phyloP scores from a whole-genome alignment of 257 asterid genomes.

The Pogostemon cablin region DNA sequence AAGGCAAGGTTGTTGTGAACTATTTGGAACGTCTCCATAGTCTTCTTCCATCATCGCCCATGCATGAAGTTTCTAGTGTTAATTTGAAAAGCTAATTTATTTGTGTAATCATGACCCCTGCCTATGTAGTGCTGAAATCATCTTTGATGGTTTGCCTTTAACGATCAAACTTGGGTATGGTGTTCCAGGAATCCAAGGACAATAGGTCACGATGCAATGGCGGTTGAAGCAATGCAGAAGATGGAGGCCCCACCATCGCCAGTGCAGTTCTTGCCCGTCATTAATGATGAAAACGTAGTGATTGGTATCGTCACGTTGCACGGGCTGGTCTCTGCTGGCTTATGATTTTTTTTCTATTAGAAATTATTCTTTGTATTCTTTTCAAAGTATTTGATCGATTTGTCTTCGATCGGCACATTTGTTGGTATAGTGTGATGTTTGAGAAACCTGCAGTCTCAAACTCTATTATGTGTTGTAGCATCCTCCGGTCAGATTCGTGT shows the following conservation, averaged over 20 bases:
- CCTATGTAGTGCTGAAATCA: too few species aligned
- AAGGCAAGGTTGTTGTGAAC: neutral
- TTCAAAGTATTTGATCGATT: neutral
- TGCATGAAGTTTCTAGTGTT: neutral
- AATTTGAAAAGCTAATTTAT: neutral
- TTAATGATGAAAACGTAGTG: conserved; percentile 57
- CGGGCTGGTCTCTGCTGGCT: conserved; percentile 65
- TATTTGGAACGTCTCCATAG: neutral
- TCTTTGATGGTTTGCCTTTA: neutral
- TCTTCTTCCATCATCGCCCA: neutral
- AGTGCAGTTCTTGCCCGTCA: conserved; percentile 90
- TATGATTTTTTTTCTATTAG: conserved; percentile 32
- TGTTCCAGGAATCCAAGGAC: conserved; percentile 84
- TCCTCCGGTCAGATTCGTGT: too few species aligned
- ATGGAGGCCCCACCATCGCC: conserved; percentile 99
- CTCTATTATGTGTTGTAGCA: too few species aligned
- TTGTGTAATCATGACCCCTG: too few species aligned
- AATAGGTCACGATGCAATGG: conserved; percentile 81
- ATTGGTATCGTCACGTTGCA: conserved; percentile 90
- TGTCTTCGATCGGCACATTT: neutral
- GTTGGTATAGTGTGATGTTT: neutral
- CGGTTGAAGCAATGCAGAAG: conserved; percentile 91
- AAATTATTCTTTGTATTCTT: conserved; percentile 48
- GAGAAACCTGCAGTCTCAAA: neutral
- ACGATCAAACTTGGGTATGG: neutral